phyloP scores from a whole-genome alignment of 2,329 filamentous ascomycete genomes.

The Aaosphaeria arxii region DNA sequence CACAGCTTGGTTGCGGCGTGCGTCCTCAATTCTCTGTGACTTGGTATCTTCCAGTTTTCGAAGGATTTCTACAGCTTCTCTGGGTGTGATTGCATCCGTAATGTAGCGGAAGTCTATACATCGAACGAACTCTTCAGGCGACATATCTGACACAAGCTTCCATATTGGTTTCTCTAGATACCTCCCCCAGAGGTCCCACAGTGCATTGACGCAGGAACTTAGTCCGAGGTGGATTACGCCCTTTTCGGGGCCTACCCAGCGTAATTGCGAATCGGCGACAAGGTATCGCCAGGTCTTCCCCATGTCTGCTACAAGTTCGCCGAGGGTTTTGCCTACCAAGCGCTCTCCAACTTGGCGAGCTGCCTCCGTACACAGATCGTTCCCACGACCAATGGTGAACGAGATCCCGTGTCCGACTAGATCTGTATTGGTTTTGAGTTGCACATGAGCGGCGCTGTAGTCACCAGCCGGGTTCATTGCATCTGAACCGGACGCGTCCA shows the following conservation, averaged over 20 bases:
- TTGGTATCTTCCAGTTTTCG: constrained; percentile 62
- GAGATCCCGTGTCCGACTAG: neutral
- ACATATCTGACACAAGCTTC: constrained; percentile 81
- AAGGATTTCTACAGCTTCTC: constrained; percentile 70
- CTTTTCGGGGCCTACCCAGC: constrained; percentile 88
- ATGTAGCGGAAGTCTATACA: constrained; percentile 92
- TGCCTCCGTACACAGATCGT: neutral
- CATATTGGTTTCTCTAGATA: constrained; percentile 77
- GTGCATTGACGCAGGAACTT: constrained; percentile 76
- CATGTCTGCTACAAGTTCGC: constrained; percentile 71
- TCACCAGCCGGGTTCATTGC: neutral
- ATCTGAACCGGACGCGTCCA: neutral
- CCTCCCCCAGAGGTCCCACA: constrained; percentile 90
- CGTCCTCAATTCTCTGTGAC: constrained; percentile 65
- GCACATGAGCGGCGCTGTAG: constrained; percentile 1
- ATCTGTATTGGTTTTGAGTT: neutral
- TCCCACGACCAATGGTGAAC: neutral
- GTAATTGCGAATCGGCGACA: constrained; percentile 77
- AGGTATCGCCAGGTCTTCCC: constrained; percentile 82
- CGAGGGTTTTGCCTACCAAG: constrained; percentile 67
- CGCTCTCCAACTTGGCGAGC: constrained; percentile 57
- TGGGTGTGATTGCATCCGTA: constrained; percentile 78
- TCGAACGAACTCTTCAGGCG: constrained; percentile 74
- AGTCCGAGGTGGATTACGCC: constrained; percentile 84
- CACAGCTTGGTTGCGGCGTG: constrained; percentile 67